These are phyloP conservation scores for Penicillium waksmanii DNA, from an alignment of 495 filamentous ascomycete species.

Conservation along the genomic window DNA sequence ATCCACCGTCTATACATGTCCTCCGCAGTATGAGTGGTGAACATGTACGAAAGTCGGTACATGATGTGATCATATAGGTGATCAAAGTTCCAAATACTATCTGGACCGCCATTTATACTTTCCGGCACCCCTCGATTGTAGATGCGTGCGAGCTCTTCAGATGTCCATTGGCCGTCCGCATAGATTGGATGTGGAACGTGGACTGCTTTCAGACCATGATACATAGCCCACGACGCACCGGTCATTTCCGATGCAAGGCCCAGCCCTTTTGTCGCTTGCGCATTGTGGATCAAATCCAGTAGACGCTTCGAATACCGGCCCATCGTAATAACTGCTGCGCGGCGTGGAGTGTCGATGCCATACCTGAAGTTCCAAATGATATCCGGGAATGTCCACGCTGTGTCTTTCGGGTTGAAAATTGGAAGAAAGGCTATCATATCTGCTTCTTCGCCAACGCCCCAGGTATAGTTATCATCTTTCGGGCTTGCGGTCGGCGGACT, in stretches of 20 bases:
- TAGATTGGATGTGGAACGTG: constrained; percentile 64
- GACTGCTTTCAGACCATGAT: constrained; percentile 68
- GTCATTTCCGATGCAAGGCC: constrained; percentile 73
- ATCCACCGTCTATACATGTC: constrained; percentile 32
- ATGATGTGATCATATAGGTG: constrained; percentile 31
- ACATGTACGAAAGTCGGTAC: constrained; percentile 37
- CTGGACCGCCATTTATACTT: constrained; percentile 27
- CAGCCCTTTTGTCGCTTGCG: constrained; percentile 43
- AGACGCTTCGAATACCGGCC: constrained; percentile 63
- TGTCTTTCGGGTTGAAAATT: constrained; percentile 68
- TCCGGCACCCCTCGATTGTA: constrained; percentile 30
- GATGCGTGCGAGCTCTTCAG: constrained; percentile 26
- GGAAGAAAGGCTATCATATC: constrained; percentile 74
- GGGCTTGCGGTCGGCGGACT: constrained; percentile 56
- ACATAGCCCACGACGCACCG: constrained; percentile 63
- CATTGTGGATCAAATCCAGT: constrained; percentile 29
- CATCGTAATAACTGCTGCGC: constrained; percentile 69
- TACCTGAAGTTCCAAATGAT: constrained; percentile 40
- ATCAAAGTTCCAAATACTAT: constrained; percentile 31
- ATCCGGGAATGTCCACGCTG: constrained; percentile 64
- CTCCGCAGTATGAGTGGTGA: constrained; percentile 32
- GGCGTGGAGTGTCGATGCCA: constrained; percentile 56
- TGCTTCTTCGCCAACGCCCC: constrained; percentile 77
- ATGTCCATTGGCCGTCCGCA: constrained; percentile 50
- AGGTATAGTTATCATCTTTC: constrained; percentile 64